A percentile compares a stretch with the other conserved stretches of the same genome.
phyloP scores from a whole-genome alignment of 768 basidiomycete species.

The Tulasnella calospora region DNA sequence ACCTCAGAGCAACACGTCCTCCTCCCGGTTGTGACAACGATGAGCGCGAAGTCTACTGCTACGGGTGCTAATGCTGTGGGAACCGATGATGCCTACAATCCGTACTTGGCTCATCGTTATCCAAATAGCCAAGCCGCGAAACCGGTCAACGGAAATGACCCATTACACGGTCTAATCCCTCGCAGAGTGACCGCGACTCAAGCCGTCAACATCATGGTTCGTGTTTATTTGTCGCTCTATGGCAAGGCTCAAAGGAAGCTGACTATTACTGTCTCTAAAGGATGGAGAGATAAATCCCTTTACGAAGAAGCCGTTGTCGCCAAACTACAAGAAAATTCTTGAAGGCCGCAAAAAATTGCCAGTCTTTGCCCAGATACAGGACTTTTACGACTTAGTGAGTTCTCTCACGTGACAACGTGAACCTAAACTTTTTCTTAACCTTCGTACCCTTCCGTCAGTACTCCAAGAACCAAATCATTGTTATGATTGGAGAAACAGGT shows the following conservation, averaged over 20 bases:
- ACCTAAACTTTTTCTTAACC: conserved; percentile 24
- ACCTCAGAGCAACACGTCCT: not conserved
- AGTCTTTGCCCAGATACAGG: conserved; percentile 86
- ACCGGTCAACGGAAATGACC: conserved; percentile 36
- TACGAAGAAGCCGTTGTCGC: conserved; percentile 69
- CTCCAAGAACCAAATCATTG: conserved; percentile 73
- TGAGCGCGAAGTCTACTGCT: not conserved
- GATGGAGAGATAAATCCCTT: conserved; percentile 61
- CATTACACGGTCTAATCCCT: conserved; percentile 69
- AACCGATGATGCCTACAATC: conserved; percentile 7
- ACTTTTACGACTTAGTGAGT: conserved; percentile 84
- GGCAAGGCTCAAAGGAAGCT: not conserved
- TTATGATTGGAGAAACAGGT: conserved; percentile 92
- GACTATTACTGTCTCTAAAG: not conserved
- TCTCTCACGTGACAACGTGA: conserved; percentile 21
- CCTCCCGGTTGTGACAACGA: not conserved
- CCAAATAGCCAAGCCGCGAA: not conserved
- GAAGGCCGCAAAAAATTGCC: conserved; percentile 82
- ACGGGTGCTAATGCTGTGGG: conserved; percentile 7
- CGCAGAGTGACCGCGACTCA: conserved; percentile 61
- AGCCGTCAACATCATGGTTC: conserved; percentile 65
- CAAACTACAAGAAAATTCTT: conserved; percentile 81
- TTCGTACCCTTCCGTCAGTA: conserved; percentile 49
- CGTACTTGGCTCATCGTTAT: conserved; percentile 20
- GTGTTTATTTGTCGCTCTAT: conserved; percentile 31